A percentile compares a stretch with the other conserved stretches of the same genome.
Conservation (phyloP, 2,329 filamentous ascomycete genomes). For the Ophiostoma perfectum region DNA sequence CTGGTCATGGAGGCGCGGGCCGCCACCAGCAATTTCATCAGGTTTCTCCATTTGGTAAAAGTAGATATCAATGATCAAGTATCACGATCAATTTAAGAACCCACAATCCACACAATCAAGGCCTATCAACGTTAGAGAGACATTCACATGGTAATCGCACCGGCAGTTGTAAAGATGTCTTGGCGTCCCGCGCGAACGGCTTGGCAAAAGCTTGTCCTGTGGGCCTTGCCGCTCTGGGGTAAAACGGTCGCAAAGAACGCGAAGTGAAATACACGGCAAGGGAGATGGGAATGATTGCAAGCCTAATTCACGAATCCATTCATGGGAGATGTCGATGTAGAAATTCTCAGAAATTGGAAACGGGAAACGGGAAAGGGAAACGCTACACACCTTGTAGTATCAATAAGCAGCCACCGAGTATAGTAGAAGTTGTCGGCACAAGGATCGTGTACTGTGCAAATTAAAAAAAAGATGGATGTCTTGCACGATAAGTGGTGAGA, state of each 20-base stretch:
- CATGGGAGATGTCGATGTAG: too few relatives aligned
- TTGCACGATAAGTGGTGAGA: too few relatives aligned
- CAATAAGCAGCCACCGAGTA: not conserved
- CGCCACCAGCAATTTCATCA: not conserved
- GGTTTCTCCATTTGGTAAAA: not conserved
- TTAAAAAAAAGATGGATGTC: not conserved
- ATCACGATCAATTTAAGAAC: not conserved
- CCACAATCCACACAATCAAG: not conserved
- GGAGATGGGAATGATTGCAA: not conserved
- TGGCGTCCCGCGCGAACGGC: not conserved
- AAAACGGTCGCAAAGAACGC: not conserved
- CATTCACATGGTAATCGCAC: not conserved
- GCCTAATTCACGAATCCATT: too few relatives aligned
- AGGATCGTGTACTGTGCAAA: not conserved
- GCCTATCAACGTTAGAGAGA: not conserved
- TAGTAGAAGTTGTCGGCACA: not conserved
- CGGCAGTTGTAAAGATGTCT: not conserved
- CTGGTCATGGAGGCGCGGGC: not conserved
- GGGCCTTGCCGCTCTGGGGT: not conserved
- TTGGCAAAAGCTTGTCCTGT: conserved; percentile 4
- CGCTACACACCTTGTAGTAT: not conserved
- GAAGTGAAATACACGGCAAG: not conserved
- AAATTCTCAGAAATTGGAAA: not conserved
- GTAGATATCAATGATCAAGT: too few relatives aligned
- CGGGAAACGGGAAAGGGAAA: not conserved